A percentile compares a stretch with the other conserved stretches of the same genome.
Conservation (phyloP, 306 rosid species). For the Trifolium pratense region DNA sequence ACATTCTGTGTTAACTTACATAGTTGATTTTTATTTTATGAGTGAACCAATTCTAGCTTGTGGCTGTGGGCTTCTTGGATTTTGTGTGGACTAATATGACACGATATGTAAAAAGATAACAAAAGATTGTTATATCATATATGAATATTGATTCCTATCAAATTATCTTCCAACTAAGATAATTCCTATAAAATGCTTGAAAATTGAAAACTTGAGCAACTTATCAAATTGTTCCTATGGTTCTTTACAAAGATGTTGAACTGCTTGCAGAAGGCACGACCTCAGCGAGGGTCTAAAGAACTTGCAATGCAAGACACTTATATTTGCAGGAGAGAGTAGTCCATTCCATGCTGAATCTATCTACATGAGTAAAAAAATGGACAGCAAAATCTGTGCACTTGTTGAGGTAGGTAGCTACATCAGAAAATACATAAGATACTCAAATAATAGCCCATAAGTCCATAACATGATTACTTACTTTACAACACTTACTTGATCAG, state of each 20-base stretch:
- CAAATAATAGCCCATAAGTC: neutral
- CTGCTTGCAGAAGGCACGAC: conserved; percentile 71
- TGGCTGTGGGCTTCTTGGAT: neutral
- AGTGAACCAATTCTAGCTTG: conserved; percentile 30
- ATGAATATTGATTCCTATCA: no score
- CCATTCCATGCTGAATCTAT: conserved; percentile 78
- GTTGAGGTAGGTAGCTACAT: conserved; percentile 62
- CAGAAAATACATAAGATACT: neutral
- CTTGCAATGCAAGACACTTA: conserved; percentile 76
- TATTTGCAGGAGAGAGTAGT: conserved; percentile 84
- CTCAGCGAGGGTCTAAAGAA: conserved; percentile 67
- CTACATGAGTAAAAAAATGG: conserved; percentile 65
- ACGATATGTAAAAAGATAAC: conserved; percentile 8
- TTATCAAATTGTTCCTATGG: neutral
- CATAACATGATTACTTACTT: conserved; percentile 1
- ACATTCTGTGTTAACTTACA: neutral
- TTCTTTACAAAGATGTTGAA: conserved; percentile 20
- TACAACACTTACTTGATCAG: conserved; percentile 46
- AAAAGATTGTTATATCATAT: neutral
- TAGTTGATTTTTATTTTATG: conserved; percentile 7
- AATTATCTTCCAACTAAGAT: neutral
- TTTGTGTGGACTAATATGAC: neutral
- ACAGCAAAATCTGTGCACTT: conserved; percentile 65
- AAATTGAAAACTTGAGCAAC: conserved; percentile 10
- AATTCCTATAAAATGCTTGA: conserved; percentile 15